Conservation (phyloP, 371 early-diverging fungal species). For the Mucor racemosus region DNA sequence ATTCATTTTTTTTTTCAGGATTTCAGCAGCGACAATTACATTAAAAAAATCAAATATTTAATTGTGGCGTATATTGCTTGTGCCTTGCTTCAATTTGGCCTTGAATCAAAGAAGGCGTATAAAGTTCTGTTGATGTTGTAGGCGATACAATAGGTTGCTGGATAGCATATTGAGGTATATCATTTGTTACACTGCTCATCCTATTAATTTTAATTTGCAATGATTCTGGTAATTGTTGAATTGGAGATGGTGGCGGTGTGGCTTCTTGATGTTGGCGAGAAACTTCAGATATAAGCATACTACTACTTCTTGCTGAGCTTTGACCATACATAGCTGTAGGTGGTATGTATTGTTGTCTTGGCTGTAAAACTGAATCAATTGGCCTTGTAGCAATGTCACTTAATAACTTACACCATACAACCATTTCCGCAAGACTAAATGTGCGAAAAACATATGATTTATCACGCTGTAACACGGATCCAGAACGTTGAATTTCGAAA, state of each 20-base stretch:
- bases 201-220: not conserved
- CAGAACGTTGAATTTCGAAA: slow-evolving; percentile 23
- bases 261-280: slow-evolving; percentile 5
- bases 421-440: slow-evolving; percentile 8
- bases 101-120: not conserved
- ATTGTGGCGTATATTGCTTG: slow-evolving; percentile 8
- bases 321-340: not conserved
- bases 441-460: slow-evolving; percentile 23
- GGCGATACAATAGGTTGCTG: not conserved
- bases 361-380: not conserved
- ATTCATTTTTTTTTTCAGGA: no score
- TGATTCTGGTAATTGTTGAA: not conserved
- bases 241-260: slow-evolving; percentile 11
- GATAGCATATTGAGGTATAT: not conserved
- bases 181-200: not conserved
- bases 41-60: not conserved
- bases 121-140: not conserved
- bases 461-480: slow-evolving; percentile 24
- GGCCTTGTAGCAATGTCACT: slow-evolving; percentile 10
- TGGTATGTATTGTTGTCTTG: not conserved
- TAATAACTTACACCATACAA: slow-evolving; percentile 16
- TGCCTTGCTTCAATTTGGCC: not conserved
- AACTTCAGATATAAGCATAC: not conserved
- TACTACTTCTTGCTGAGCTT: not conserved
- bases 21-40: not conserved